Evolutionary conservation across 2,329 filamentous ascomycete genomes (phyloP).

Genomic region (Diaporthe australafricana): DNA sequence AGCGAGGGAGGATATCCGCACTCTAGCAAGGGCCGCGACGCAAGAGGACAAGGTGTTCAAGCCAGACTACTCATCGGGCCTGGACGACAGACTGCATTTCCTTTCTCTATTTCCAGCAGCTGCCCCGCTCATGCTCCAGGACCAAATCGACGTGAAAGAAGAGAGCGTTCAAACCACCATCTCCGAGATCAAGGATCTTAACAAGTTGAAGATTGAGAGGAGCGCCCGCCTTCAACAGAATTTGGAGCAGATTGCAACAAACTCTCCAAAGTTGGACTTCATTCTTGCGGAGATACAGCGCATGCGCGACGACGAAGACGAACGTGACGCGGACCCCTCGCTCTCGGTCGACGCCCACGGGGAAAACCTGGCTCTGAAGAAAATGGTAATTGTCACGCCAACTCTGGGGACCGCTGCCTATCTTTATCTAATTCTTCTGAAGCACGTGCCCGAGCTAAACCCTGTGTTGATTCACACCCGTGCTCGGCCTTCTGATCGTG

Average conservation of each 20-base stretch:
- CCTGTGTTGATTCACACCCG: neutral
- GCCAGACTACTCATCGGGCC: neutral
- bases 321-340: neutral
- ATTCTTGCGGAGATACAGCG: neutral
- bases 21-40: neutral
- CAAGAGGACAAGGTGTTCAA: fast-evolving
- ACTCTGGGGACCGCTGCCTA: neutral
- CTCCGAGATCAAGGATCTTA: neutral
- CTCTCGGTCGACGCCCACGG: neutral
- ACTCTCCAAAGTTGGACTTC: neutral
- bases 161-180: neutral
- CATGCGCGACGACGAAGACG: neutral
- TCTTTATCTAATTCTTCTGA: neutral
- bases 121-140: neutral
- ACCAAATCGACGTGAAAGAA: neutral
- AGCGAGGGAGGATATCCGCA: neutral
- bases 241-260: neutral
- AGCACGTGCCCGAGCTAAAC: neutral
- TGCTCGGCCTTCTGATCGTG: neutral
- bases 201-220: neutral
- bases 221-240: neutral
- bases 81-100: neutral
- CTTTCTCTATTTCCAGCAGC: neutral
- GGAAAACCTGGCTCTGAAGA: neutral
- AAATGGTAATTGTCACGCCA: slow-evolving; percentile 1